Conservation (phyloP, 2,329 filamentous ascomycete genomes). For the Biscogniauxia mediterranea region DNA sequence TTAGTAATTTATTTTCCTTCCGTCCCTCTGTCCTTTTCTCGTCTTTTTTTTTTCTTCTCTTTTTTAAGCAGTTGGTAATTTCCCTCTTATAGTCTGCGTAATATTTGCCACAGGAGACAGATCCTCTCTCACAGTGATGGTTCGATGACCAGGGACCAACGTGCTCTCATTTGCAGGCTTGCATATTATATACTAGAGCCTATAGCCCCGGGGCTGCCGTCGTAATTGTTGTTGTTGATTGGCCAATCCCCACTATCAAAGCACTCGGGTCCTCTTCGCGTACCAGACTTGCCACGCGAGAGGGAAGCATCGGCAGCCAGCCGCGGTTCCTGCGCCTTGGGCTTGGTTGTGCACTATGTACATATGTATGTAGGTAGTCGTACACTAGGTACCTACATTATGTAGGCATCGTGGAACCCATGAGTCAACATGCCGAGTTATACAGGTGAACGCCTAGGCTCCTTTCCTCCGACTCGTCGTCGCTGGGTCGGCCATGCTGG, state of each 20-base stretch:
- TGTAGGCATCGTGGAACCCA: background rate
- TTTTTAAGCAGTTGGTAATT: background rate
- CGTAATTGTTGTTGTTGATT: background rate
- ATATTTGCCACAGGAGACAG: background rate
- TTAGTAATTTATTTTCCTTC: too few relatives aligned
- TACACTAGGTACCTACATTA: too few relatives aligned
- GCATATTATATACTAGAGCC: background rate
- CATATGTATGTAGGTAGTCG: background rate
- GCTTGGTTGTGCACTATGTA: background rate
- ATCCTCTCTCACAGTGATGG: background rate
- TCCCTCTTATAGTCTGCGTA: too few relatives aligned
- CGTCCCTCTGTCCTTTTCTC: background rate
- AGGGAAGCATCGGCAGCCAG: background rate
- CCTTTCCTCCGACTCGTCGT: background rate
- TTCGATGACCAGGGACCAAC: background rate
- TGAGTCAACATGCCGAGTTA: background rate
- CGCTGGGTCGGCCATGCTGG: background rate
- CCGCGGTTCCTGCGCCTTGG: background rate
- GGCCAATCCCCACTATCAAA: background rate
- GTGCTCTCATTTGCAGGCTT: background rate
- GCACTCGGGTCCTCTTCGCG: background rate
- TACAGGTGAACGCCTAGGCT: background rate
- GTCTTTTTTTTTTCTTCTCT: background rate
- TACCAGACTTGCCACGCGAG: background rate
- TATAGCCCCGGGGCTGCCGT: background rate